These are phyloP conservation scores for Teratosphaeria destructans DNA, from an alignment of 2,329 filamentous ascomycete species.

Conservation along the genomic window DNA sequence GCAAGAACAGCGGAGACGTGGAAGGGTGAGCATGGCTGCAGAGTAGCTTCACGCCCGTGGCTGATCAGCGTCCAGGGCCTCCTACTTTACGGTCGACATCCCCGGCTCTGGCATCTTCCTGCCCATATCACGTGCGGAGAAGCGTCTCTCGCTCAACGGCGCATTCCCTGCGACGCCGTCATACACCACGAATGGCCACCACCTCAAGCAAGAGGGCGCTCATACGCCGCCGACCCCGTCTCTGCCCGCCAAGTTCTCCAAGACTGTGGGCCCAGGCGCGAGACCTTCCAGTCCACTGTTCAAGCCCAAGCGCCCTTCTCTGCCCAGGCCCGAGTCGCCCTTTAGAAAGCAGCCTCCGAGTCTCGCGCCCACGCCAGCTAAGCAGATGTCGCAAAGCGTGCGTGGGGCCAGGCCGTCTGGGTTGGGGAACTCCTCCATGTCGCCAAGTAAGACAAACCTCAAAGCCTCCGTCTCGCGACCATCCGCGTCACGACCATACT, in stretches of 20 bases:
- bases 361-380: slow-evolving; percentile 45
- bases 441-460: slow-evolving; percentile 19
- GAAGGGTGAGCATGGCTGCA: slow-evolving; percentile 56
- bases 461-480: slow-evolving; percentile 44
- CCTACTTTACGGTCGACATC: slow-evolving; percentile 71
- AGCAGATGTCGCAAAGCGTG: slow-evolving; percentile 45
- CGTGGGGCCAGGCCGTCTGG: slow-evolving; percentile 38
- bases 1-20: slow-evolving; percentile 94
- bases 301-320: slow-evolving; percentile 62
- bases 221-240: slow-evolving; percentile 44
- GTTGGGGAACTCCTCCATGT: slow-evolving; percentile 5
- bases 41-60: not conserved
- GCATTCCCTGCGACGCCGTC: slow-evolving; percentile 58
- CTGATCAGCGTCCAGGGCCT: slow-evolving; percentile 29
- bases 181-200: slow-evolving; percentile 35
- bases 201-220: slow-evolving; percentile 11
- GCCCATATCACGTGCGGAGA: slow-evolving; percentile 69
- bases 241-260: slow-evolving; percentile 66
- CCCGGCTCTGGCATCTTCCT: slow-evolving; percentile 89
- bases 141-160: slow-evolving; percentile 51
- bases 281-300: slow-evolving; percentile 61
- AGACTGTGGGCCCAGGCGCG: slow-evolving; percentile 62
- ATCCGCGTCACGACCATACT: slow-evolving; percentile 35
- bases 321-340: slow-evolving; percentile 84
- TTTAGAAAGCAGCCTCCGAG: slow-evolving; percentile 53